Evolutionary conservation across 768 basidiomycete genomes (phyloP).

Genomic region (Galerina sulciceps): DNA sequence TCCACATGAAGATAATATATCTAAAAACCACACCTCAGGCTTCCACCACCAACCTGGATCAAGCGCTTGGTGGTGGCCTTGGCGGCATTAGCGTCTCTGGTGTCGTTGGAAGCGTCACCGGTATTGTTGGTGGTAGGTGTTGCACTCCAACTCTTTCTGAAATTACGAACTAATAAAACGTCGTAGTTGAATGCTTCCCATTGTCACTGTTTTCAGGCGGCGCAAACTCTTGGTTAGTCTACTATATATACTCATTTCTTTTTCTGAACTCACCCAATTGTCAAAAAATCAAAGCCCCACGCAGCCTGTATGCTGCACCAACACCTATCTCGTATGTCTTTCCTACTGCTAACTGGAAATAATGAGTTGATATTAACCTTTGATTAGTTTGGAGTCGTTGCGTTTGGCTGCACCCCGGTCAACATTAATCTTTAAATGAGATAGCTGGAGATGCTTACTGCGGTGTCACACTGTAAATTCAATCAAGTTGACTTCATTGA

Average conservation of each 20-base stretch:
- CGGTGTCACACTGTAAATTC: no score
- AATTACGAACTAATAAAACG: not conserved
- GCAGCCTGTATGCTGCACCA: slow-evolving; percentile 25
- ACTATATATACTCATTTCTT: not conserved
- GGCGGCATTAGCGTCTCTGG: slow-evolving; percentile 11
- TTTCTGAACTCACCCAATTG: not conserved
- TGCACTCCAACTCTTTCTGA: not conserved
- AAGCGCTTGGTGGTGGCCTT: slow-evolving; percentile 13
- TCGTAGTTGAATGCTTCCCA: slow-evolving; percentile 18
- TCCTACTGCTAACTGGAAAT: not conserved
- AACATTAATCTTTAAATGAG: slow-evolving; percentile 1
- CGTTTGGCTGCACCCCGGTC: slow-evolving; percentile 15
- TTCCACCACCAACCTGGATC: not conserved
- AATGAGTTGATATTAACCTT: not conserved
- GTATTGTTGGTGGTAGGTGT: slow-evolving; percentile 2
- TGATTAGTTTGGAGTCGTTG: slow-evolving; percentile 13
- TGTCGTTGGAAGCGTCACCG: slow-evolving; percentile 9
- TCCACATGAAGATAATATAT: not conserved
- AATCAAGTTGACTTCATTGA: no score
- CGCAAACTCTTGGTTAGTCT: slow-evolving; percentile 17
- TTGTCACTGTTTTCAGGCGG: slow-evolving; percentile 11
- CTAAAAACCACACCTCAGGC: not conserved
- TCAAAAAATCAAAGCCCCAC: slow-evolving; percentile 10
- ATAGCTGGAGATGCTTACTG: no score
- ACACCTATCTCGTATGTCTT: slow-evolving; percentile 15